These are phyloP conservation scores for Chenopodium album DNA, from an alignment of 148 eudicot species.

Conservation along the genomic window DNA sequence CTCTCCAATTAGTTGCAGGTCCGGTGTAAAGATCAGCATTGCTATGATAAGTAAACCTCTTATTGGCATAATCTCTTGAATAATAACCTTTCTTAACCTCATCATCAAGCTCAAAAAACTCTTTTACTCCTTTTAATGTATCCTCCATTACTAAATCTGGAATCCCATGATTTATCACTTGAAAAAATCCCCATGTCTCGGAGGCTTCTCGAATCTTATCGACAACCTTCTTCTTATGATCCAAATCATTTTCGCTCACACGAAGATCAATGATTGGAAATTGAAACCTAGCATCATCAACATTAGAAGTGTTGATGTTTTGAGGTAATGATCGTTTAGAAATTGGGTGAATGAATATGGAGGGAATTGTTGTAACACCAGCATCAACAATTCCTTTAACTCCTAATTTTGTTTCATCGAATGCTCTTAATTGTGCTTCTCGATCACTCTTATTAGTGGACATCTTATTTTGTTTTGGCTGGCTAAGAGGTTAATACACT, in stretches of 20 bases:
- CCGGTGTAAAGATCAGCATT: conserved; percentile 47
- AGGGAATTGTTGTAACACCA: conserved; percentile 23
- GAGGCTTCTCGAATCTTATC: conserved; percentile 22
- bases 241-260: neutral
- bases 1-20: conserved; percentile 56
- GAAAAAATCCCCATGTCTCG: conserved; percentile 39
- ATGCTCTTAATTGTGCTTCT: conserved; percentile 22
- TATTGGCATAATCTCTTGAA: conserved; percentile 25
- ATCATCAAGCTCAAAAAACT: conserved; percentile 40
- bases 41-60: conserved; percentile 34
- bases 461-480: neutral
- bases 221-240: neutral
- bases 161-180: conserved; percentile 45
- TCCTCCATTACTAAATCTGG: conserved; percentile 26
- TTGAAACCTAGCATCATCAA: neutral
- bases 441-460: neutral
- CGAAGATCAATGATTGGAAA: conserved; percentile 22
- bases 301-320: neutral
- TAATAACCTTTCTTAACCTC: conserved; percentile 38
- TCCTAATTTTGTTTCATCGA: conserved; percentile 18
- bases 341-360: conserved; percentile 17
- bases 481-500: no score
- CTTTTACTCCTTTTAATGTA: conserved; percentile 28
- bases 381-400: conserved; percentile 32
- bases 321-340: neutral